Evolutionary conservation across 768 basidiomycete species (phyloP), one percentile per base, ranked within the genome.

Genomic region (Cyathus striatus): DNA sequence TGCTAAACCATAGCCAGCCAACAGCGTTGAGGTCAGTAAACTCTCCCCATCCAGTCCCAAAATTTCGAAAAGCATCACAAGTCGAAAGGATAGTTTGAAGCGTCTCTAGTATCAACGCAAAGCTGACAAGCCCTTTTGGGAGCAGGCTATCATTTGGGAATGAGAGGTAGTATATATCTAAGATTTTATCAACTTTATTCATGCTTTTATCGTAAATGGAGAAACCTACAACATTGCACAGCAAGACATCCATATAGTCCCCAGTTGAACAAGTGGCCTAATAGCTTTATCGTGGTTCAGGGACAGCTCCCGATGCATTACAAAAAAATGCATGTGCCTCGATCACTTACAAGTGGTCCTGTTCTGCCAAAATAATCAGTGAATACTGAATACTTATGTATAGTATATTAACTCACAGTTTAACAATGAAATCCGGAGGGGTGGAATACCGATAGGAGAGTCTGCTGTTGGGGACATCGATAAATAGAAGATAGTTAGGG

Each of bases 91-190:
- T 38, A 1, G 57, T 58, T 27, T 58, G 57, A 3, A 49, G n/a
- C 13, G 50, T 24, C 38, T 53, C 57, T 7, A 58, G 41, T 2
- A 47, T 20, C 18, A 46, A 49, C 5, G 56, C 53, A 2, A 17
- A 5, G 23, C 34, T 44, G 5, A 60, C 61, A 24, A 62, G 42
- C 14, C 35, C 22, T 41, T 61, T 60, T 23, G 52, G 52, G 6
- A 48, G 30, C 6, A 23, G 23, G 6, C 48, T 49, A 38, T 62
- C 61, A 9, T 50, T 53, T 0, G 56, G 59, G 38, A 62, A 62
- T 6, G 55, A 53, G 4, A 61, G 40, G 41, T 61, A 53, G 40
- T 61, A 62, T 3, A 61, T 26, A 40, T 61, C 61, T 60, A 35
- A 13, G 14, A 3, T n/a, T 10, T 16, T 10, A 27, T 14, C 21